phyloP scores from a whole-genome alignment of 768 basidiomycete species.

The Lactarius sp. region DNA sequence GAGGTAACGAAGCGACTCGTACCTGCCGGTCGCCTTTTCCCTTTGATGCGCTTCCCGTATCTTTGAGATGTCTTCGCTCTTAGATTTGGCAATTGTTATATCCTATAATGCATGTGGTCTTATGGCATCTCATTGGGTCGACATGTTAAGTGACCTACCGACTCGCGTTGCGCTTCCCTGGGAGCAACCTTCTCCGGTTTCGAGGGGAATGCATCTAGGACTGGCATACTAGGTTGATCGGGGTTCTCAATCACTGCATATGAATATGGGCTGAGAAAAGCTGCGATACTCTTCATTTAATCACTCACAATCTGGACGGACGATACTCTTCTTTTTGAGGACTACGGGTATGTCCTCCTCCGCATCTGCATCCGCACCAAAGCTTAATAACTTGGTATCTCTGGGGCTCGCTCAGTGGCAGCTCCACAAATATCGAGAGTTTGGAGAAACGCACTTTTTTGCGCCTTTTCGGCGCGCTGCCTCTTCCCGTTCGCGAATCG shows the following conservation, averaged over 20 bases:
- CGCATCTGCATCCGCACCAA: conserved; percentile 70
- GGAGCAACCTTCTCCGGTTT: not conserved
- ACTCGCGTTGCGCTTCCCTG: conserved; percentile 4
- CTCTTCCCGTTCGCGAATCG: conserved; percentile 75
- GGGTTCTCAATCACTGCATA: conserved; percentile 35
- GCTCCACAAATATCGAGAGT: not conserved
- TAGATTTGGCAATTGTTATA: conserved; percentile 36
- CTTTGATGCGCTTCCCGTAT: conserved; percentile 73
- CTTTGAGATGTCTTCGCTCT: conserved; percentile 53
- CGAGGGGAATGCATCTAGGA: conserved; percentile 16
- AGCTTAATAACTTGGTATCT: conserved; percentile 86
- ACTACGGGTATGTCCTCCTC: conserved; percentile 52
- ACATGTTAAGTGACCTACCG: conserved; percentile 3
- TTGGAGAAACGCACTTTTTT: conserved; percentile 55
- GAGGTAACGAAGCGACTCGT: conserved; percentile 7
- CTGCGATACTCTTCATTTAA: not conserved
- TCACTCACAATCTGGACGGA: conserved; percentile 74
- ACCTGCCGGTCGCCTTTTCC: conserved; percentile 65
- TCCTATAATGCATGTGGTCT: conserved; percentile 14
- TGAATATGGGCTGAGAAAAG: not conserved
- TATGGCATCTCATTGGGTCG: not conserved
- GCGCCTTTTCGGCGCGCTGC: conserved; percentile 65
- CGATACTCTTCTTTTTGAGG: conserved; percentile 77
- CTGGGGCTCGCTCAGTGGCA: conserved; percentile 37
- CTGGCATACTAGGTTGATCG: conserved; percentile 25